A percentile compares a stretch with the other conserved stretches of the same genome.
phyloP scores from a whole-genome alignment of 2,329 filamentous ascomycete genomes.

The Diaporthe sp. region DNA sequence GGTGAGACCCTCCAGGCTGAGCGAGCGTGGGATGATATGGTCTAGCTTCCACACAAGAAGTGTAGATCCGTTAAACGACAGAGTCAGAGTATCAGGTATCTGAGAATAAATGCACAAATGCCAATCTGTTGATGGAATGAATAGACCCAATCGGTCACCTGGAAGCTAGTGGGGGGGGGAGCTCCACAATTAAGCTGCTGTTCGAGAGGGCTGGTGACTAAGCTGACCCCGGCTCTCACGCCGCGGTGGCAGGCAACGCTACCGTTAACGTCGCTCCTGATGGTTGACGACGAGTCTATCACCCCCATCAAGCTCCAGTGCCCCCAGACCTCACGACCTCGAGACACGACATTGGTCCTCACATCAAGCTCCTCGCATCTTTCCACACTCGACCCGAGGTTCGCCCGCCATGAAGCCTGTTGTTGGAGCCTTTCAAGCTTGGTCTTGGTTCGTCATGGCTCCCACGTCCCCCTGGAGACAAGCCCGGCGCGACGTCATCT shows the following conservation, averaged over 20 bases:
- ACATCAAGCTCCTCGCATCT: neutral
- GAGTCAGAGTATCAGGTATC: neutral
- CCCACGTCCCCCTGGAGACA: neutral
- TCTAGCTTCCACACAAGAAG: no score
- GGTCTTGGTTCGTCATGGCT: constrained; percentile 80
- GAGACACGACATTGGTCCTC: neutral
- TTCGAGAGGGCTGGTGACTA: neutral
- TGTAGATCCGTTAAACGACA: neutral
- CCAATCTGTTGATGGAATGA: neutral
- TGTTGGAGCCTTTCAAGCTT: constrained; percentile 91
- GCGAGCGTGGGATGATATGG: neutral
- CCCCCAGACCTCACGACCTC: neutral
- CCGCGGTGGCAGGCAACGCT: constrained; percentile 16
- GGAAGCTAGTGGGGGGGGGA: no score
- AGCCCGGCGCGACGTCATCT: constrained; percentile 15
- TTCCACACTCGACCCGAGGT: neutral
- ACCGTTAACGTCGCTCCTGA: neutral
- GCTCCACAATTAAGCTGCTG: neutral
- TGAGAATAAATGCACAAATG: neutral
- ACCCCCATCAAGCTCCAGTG: neutral
- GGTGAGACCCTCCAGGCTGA: neutral
- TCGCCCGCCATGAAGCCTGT: constrained; percentile 86
- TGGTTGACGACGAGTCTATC: constrained; percentile 9
- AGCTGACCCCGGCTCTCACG: neutral
- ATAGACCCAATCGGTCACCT: constrained; percentile 1